Conservation (phyloP, 2,329 filamentous ascomycete genomes). For the Trichophyton simii region DNA sequence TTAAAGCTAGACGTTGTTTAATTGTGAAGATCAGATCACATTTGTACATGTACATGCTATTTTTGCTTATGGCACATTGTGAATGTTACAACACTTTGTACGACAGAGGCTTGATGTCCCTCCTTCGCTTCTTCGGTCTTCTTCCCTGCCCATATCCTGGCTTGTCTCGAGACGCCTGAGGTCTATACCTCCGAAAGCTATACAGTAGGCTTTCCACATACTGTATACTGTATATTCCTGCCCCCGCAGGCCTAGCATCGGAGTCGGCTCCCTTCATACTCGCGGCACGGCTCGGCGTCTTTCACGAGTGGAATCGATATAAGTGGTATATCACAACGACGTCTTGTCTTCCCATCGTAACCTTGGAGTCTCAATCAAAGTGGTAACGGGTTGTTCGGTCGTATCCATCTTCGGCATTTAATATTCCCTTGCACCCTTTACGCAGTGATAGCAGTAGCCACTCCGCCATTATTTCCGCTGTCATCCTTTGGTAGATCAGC, state of each 20-base stretch:
- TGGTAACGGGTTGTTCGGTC: neutral
- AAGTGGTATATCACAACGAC: no score
- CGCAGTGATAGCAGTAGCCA: slow-evolving; percentile 19
- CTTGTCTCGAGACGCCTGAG: neutral
- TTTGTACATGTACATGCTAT: slow-evolving; percentile 1
- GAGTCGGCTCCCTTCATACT: neutral
- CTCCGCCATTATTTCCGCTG: slow-evolving; percentile 13
- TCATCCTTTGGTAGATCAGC: slow-evolving; percentile 41
- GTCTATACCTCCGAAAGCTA: neutral
- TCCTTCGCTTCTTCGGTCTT: neutral
- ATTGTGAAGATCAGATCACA: neutral
- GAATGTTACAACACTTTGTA: neutral
- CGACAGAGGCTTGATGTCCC: neutral
- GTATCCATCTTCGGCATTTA: neutral
- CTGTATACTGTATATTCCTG: neutral
- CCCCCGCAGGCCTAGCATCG: neutral
- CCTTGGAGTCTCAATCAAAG: neutral
- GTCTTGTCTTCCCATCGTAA: neutral
- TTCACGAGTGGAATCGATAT: no score
- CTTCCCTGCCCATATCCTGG: neutral
- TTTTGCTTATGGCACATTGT: slow-evolving; percentile 7
- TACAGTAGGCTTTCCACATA: neutral
- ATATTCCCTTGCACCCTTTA: neutral
- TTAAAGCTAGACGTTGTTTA: neutral
- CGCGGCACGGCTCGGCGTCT: neutral